Conservation (phyloP, 2,329 filamentous ascomycete species). For the Neofusicoccum cordaticola region DNA sequence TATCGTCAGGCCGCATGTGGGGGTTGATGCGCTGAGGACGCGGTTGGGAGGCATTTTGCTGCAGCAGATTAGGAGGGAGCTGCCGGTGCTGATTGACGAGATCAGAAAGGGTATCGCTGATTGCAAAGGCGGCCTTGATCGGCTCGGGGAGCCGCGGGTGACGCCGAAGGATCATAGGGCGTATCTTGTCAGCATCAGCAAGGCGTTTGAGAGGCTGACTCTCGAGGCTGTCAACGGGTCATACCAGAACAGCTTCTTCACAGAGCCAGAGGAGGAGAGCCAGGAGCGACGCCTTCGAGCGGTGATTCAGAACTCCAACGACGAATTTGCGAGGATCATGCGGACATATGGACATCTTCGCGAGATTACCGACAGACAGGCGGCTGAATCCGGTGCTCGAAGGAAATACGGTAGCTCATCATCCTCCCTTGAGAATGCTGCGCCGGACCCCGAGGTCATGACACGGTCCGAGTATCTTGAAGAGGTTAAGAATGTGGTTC, state of each 20-base stretch:
- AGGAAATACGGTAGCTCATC: background rate
- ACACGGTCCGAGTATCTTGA: conserved; percentile 31
- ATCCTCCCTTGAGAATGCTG: conserved; percentile 14
- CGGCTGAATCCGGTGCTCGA: background rate
- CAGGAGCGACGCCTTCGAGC: conserved; percentile 48
- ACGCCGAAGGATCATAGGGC: conserved; percentile 48
- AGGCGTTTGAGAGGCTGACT: conserved; percentile 44
- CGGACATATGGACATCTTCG: conserved; percentile 38
- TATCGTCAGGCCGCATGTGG: conserved; percentile 34
- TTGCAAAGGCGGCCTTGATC: conserved; percentile 33
- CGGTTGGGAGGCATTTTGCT: conserved; percentile 45
- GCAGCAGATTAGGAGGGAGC: conserved; percentile 25
- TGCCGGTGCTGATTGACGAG: conserved; percentile 27
- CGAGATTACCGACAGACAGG: conserved; percentile 27
- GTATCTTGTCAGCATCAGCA: conserved; percentile 47
- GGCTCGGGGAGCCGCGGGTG: conserved; percentile 49
- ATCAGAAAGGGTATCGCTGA: conserved; percentile 46
- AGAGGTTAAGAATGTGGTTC: background rate
- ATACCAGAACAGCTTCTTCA: conserved; percentile 19
- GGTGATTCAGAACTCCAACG: conserved; percentile 48
- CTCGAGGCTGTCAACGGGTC: conserved; percentile 48
- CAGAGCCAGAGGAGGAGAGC: conserved; percentile 4
- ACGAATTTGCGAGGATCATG: conserved; percentile 47
- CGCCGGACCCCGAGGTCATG: conserved; percentile 15
- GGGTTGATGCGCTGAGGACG: conserved; percentile 47